Evolutionary conservation across 441 rosid species (phyloP).

Genomic region (Jatropha podagrica): DNA sequence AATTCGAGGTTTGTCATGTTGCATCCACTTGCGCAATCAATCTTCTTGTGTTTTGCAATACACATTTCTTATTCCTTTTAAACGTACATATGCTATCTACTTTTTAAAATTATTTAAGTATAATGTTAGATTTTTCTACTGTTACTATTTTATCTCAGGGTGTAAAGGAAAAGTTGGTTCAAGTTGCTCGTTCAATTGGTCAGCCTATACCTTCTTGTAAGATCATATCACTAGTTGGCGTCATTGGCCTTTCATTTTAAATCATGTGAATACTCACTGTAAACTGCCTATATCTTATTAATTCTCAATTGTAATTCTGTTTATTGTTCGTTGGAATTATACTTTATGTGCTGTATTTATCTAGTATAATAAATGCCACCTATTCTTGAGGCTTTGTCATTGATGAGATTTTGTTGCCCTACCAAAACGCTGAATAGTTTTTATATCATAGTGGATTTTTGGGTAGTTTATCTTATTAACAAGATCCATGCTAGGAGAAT

Average conservation of each 20-base stretch:
- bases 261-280: not conserved
- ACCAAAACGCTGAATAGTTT: not conserved
- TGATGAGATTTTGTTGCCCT: not conserved
- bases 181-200: slow-evolving; percentile 68
- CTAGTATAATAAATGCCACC: not conserved
- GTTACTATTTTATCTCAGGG: slow-evolving; percentile 38
- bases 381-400: not conserved
- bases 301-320: not conserved
- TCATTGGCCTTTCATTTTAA: slow-evolving; percentile 1
- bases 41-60: not conserved
- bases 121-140: not conserved
- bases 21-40: not conserved
- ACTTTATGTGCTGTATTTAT: not conserved
- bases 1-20: slow-evolving; percentile 61
- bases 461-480: not conserved
- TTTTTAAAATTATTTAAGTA: not conserved
- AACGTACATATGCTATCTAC: not conserved
- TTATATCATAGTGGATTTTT: not conserved
- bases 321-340: not conserved
- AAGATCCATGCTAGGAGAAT: not conserved
- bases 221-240: slow-evolving; percentile 16
- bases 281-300: not conserved
- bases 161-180: slow-evolving; percentile 65
- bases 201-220: slow-evolving; percentile 47
- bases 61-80: not conserved